Evolutionary conservation across 305 asterid genomes (phyloP).

Genomic region (Striga hermonthica): DNA sequence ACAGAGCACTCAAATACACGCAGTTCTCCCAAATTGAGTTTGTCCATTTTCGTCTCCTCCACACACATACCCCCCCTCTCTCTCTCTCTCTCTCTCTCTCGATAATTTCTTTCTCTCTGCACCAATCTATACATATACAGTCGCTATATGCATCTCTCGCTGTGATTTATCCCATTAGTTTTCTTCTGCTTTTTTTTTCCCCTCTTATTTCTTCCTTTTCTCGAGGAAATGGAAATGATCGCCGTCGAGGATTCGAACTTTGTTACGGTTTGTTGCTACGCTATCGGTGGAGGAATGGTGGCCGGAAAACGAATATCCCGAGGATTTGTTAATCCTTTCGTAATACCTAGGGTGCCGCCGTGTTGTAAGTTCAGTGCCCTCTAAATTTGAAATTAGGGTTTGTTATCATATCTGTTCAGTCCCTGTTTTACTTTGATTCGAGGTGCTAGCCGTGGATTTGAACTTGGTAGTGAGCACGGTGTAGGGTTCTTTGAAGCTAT

Average conservation of each 20-base stretch:
- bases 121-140: constrained; percentile 1
- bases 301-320: constrained; percentile 63
- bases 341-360: constrained; percentile 58
- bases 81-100: background rate
- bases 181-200: constrained; percentile 4
- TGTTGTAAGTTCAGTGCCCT: constrained; percentile 68
- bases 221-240: constrained; percentile 50
- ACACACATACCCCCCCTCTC: background rate
- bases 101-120: background rate
- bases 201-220: constrained; percentile 8
- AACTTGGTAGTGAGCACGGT: background rate
- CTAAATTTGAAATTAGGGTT: constrained; percentile 45
- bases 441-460: constrained; percentile 24
- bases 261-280: constrained; percentile 38
- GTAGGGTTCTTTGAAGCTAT: constrained; percentile 27
- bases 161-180: constrained; percentile 19
- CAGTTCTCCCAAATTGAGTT: background rate
- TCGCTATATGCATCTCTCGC: constrained; percentile 28
- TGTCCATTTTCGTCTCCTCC: background rate
- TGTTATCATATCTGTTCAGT: constrained; percentile 22
- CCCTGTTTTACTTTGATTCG: constrained; percentile 23
- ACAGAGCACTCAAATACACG: too few relatives aligned
- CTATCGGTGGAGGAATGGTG: constrained; percentile 52
- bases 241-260: constrained; percentile 47
- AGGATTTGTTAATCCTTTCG: constrained; percentile 43